Percentiles rank a stretch among this genome's conserved stretches.
Conservation (phyloP, 139 green algal genomes). For the Chlorella vulgaris region DNA sequence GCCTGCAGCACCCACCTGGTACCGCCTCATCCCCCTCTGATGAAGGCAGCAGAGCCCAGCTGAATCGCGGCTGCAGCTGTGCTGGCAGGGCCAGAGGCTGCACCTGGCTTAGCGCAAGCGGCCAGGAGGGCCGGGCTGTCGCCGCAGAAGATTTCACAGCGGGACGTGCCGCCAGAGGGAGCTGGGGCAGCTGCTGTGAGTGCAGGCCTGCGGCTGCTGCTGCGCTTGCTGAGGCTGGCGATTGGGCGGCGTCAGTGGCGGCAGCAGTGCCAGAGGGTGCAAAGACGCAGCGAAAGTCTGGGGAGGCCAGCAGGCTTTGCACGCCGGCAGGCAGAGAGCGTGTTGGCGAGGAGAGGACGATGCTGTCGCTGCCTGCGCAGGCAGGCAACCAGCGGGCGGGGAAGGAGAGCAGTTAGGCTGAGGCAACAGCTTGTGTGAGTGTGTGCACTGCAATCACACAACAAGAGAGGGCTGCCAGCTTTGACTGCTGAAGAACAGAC, state of each 20-base stretch:
- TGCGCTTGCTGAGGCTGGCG: background rate
- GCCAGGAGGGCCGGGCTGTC: background rate
- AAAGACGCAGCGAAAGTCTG: conserved; percentile 24
- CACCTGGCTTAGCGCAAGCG: background rate
- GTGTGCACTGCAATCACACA: no score
- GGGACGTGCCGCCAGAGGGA: no score
- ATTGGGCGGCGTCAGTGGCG: background rate
- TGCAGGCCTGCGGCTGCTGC: background rate
- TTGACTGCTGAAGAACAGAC: no score
- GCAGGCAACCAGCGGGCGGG: background rate
- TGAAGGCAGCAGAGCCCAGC: background rate
- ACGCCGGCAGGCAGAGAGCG: conserved; percentile 7
- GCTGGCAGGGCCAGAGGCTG: background rate
- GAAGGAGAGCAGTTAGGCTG: background rate
- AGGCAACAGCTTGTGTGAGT: no score
- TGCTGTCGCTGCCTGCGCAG: background rate
- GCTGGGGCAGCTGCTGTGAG: background rate
- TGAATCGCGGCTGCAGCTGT: background rate
- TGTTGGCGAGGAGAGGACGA: conserved; percentile 1
- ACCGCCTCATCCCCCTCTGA: no score
- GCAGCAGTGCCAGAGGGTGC: background rate
- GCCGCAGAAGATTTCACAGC: background rate
- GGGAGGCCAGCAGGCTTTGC: conserved; percentile 6
- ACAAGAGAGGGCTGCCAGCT: no score
- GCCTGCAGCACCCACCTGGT: no score